These are phyloP conservation scores for Neonectria sp. DNA, from an alignment of 2,329 filamentous ascomycete genomes.

Conservation along the genomic window DNA sequence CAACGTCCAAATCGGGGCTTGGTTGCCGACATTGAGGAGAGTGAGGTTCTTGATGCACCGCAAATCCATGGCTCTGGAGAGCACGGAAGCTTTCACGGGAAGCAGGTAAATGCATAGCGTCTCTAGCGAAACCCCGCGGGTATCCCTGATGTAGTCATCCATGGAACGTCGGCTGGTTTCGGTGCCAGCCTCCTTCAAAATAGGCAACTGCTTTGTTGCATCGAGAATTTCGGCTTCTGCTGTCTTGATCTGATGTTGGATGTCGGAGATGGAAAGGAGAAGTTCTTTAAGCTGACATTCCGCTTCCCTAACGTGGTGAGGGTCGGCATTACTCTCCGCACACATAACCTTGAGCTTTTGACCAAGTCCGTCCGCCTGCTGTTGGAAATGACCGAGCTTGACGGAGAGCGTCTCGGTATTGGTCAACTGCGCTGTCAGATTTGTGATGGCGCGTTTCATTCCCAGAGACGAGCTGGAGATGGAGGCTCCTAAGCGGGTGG, in stretches of 20 bases:
- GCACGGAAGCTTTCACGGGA: slow-evolving; percentile 71
- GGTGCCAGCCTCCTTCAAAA: slow-evolving; percentile 29
- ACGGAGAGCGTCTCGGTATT: slow-evolving; percentile 53
- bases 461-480: slow-evolving; percentile 6
- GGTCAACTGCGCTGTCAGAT: slow-evolving; percentile 49
- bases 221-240: slow-evolving; percentile 57
- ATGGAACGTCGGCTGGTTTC: slow-evolving; percentile 50
- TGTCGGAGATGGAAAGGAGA: slow-evolving; percentile 51
- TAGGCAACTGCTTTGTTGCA: slow-evolving; percentile 46
- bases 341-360: slow-evolving; percentile 51
- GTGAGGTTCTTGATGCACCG: slow-evolving; percentile 70
- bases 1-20: slow-evolving; percentile 72
- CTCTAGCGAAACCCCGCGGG: slow-evolving; percentile 70
- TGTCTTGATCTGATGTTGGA: slow-evolving; percentile 53
- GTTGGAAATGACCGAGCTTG: slow-evolving; percentile 52
- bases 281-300: slow-evolving; percentile 49
- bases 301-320: slow-evolving; percentile 45
- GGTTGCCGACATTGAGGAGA: slow-evolving; percentile 75
- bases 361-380: slow-evolving; percentile 47
- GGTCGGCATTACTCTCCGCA: slow-evolving; percentile 41
- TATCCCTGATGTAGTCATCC: slow-evolving; percentile 69
- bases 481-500: neutral
- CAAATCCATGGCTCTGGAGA: slow-evolving; percentile 71
- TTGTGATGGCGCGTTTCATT: slow-evolving; percentile 29
- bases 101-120: slow-evolving; percentile 71